Percentiles rank a stretch among this genome's conserved stretches.
phyloP scores from a whole-genome alignment of 805 yeast species.

The Kodamaea kakaduensis region DNA sequence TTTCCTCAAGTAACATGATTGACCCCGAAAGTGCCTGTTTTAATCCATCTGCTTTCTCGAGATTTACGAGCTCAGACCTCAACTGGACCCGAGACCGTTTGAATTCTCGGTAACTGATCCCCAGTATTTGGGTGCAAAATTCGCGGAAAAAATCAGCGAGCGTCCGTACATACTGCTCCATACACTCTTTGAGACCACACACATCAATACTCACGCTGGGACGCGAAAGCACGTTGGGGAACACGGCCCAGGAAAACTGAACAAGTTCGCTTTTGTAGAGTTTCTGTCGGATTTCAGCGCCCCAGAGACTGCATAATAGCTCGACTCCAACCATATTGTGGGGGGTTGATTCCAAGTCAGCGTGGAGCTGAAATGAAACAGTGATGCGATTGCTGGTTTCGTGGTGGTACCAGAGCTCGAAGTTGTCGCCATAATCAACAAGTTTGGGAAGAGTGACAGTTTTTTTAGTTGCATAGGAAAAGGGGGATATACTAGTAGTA shows the following conservation, averaged over 20 bases:
- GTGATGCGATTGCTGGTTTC: slow-evolving; percentile 12
- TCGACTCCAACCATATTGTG: slow-evolving; percentile 47
- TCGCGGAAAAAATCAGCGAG: slow-evolving; percentile 20
- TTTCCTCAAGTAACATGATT: slow-evolving; percentile 51
- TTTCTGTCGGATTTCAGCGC: slow-evolving; percentile 31
- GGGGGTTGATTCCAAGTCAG: slow-evolving; percentile 29
- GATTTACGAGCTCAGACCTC: slow-evolving; percentile 43
- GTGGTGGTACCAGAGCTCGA: slow-evolving; percentile 51
- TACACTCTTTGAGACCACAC: slow-evolving; percentile 48
- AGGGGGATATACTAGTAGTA: too few relatives aligned
- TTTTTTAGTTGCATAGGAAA: too few relatives aligned
- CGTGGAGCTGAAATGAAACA: slow-evolving; percentile 45
- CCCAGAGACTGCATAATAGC: slow-evolving; percentile 47
- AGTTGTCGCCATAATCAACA: slow-evolving; percentile 25
- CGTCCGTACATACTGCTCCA: slow-evolving; percentile 27
- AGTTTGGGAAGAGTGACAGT: too few relatives aligned
- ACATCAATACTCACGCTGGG: slow-evolving; percentile 49
- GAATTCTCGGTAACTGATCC: slow-evolving; percentile 37
- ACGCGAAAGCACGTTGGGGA: slow-evolving; percentile 52
- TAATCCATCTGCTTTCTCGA: slow-evolving; percentile 43
- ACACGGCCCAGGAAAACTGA: slow-evolving; percentile 55
- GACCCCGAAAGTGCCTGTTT: slow-evolving; percentile 48
- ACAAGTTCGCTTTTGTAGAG: slow-evolving; percentile 54
- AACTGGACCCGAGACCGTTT: slow-evolving; percentile 44
- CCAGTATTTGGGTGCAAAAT: slow-evolving; percentile 9